Percentiles rank a stretch among this genome's conserved stretches.
These are phyloP conservation scores for Fomitopsis pulvina DNA, from an alignment of 768 basidiomycete genomes.

Conservation along the genomic window DNA sequence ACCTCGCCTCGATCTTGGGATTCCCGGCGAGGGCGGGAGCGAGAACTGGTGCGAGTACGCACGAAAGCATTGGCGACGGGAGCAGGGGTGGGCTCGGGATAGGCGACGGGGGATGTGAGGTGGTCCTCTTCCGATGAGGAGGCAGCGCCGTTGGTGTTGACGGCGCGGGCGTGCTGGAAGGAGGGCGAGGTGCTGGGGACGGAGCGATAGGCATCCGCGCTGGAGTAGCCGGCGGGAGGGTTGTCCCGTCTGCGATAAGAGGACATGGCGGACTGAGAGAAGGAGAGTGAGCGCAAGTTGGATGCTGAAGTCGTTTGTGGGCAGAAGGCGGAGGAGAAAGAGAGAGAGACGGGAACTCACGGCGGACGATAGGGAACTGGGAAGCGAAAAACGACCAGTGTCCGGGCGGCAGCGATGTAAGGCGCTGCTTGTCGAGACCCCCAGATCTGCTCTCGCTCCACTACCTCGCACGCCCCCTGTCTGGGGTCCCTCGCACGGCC, in stretches of 20 bases:
- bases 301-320: neutral
- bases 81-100: conserved; percentile 3
- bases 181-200: conserved; percentile 14
- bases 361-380: neutral
- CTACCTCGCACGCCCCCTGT: neutral
- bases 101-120: conserved; percentile 10
- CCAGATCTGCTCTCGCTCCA: neutral
- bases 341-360: neutral
- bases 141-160: conserved; percentile 5
- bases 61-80: conserved; percentile 13
- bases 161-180: conserved; percentile 14
- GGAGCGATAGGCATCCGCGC: conserved; percentile 23
- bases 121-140: conserved; percentile 19
- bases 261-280: conserved; percentile 2
- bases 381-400: conserved; percentile 1
- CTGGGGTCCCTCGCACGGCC: neutral
- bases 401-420: neutral
- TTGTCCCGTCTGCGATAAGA: conserved; percentile 15
- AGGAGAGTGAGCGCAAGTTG: neutral
- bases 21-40: conserved; percentile 1
- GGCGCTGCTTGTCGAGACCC: conserved; percentile 3
- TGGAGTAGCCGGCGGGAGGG: conserved; percentile 15
- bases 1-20: conserved; percentile 5
- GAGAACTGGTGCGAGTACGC: conserved; percentile 5
- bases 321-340: neutral